Conservation (phyloP, 306 rosid species). For the Astragalus glycyphyllos region DNA sequence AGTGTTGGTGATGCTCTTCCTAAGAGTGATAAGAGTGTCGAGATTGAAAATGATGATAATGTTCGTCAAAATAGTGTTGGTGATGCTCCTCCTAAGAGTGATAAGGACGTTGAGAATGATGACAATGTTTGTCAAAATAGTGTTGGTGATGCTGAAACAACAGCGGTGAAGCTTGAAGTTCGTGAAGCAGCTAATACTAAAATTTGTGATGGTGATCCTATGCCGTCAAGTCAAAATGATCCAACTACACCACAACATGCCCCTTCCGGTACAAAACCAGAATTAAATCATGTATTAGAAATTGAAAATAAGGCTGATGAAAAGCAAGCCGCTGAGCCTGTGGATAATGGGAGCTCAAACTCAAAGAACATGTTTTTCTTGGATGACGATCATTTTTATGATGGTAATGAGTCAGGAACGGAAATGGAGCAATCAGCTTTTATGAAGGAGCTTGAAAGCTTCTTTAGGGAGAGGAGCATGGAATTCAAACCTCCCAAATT, state of each 20-base stretch:
- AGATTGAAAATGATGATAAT: conserved; percentile 36
- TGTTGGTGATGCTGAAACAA: conserved; percentile 40
- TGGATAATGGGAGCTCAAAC: conserved; percentile 61
- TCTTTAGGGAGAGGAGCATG: conserved; percentile 89
- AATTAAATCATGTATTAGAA: conserved; percentile 47
- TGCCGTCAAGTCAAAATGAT: conserved; percentile 44
- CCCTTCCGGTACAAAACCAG: conserved; percentile 50
- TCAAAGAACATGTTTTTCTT: conserved; percentile 57
- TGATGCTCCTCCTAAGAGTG: conserved; percentile 16
- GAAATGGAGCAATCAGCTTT: conserved; percentile 90
- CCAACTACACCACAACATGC: conserved; percentile 44
- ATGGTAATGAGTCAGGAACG: conserved; percentile 89
- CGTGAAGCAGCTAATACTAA: conserved; percentile 49
- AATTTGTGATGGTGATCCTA: conserved; percentile 29
- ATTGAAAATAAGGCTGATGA: conserved; percentile 55
- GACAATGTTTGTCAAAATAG: conserved; percentile 24
- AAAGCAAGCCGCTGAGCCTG: conserved; percentile 51
- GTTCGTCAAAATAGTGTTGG: conserved; percentile 35
- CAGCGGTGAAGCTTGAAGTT: conserved; percentile 55
- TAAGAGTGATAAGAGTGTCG: conserved; percentile 29
- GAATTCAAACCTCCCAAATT: conserved; percentile 97
- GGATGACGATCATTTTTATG: conserved; percentile 61
- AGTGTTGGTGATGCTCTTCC: conserved; percentile 42
- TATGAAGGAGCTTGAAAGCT: conserved; percentile 85
- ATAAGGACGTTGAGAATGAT: conserved; percentile 33